A percentile compares a stretch with the other conserved stretches of the same genome.
phyloP scores from a whole-genome alignment of 208 protist genomes.

The Balamuthia mandrillaris region DNA sequence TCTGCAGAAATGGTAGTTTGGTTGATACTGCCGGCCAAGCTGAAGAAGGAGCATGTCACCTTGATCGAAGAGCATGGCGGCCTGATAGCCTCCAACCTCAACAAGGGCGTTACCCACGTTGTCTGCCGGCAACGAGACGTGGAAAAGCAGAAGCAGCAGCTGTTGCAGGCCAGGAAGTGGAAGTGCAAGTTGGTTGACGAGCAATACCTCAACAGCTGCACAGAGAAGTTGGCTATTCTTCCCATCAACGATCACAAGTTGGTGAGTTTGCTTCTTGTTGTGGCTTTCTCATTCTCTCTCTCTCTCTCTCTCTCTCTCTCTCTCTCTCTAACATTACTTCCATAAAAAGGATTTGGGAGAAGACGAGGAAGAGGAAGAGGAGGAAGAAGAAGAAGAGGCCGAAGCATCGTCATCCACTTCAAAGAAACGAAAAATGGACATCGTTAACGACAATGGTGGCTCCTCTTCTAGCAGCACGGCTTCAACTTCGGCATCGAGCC shows the following conservation, averaged over 20 bases:
- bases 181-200: too few species aligned
- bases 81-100: neutral
- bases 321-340: conserved; percentile 36
- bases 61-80: neutral
- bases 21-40: neutral
- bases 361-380: neutral
- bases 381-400: neutral
- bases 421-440: neutral
- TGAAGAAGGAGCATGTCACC: neutral
- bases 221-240: neutral
- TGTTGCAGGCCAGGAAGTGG: neutral
- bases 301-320: conserved; percentile 44
- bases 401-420: neutral
- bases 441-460: neutral
- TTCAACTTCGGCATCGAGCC: neutral
- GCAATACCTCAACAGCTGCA: neutral
- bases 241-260: too few species aligned
- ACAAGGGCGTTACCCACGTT: neutral
- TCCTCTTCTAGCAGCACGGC: neutral
- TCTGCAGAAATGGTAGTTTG: neutral
- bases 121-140: neutral
- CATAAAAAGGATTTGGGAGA: neutral
- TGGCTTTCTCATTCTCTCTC: conserved; percentile 34
- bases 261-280: too few species aligned
- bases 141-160: neutral